Evolutionary conservation across 192 early-diverging fungal species (phyloP).

Genomic region (Chytriomyces sp.): DNA sequence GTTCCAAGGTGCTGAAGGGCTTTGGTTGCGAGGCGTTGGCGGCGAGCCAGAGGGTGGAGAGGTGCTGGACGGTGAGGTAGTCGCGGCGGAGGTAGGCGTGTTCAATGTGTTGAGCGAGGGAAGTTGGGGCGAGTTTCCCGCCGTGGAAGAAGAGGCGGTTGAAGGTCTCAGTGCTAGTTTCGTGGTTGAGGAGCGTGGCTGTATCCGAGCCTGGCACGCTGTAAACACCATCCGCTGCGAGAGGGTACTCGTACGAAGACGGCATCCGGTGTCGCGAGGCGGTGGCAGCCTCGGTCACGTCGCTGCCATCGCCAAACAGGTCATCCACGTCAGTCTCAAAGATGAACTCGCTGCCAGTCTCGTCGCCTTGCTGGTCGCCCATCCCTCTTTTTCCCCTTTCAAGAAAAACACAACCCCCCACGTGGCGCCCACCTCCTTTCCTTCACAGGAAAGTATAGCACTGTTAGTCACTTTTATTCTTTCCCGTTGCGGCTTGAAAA

Average conservation of each 20-base stretch:
- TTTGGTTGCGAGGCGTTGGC: neutral
- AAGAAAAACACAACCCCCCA: too few relatives aligned
- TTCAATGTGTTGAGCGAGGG: neutral
- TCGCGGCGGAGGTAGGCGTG: neutral
- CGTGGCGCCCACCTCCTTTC: too few relatives aligned
- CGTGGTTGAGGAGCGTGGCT: too few relatives aligned
- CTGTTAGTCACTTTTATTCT: too few relatives aligned
- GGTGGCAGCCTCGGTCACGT: neutral
- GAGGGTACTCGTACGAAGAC: neutral
- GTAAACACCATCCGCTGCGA: constrained; percentile 5
- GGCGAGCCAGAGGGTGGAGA: constrained; percentile 1
- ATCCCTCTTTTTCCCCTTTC: too few relatives aligned
- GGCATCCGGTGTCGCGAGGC: neutral
- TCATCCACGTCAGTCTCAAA: neutral
- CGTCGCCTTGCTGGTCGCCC: too few relatives aligned
- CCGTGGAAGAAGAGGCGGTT: too few relatives aligned
- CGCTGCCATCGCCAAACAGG: neutral
- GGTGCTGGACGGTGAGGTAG: neutral
- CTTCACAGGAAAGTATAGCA: too few relatives aligned
- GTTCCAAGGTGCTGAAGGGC: neutral
- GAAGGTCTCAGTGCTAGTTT: too few relatives aligned
- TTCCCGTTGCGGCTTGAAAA: too few relatives aligned
- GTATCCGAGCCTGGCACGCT: too few relatives aligned
- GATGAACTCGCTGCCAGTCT: neutral
- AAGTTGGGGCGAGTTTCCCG: neutral